Base-by-base conservation (phyloP, 768 basidiomycete genomes). In the Neoboletus magnificus region DNA sequence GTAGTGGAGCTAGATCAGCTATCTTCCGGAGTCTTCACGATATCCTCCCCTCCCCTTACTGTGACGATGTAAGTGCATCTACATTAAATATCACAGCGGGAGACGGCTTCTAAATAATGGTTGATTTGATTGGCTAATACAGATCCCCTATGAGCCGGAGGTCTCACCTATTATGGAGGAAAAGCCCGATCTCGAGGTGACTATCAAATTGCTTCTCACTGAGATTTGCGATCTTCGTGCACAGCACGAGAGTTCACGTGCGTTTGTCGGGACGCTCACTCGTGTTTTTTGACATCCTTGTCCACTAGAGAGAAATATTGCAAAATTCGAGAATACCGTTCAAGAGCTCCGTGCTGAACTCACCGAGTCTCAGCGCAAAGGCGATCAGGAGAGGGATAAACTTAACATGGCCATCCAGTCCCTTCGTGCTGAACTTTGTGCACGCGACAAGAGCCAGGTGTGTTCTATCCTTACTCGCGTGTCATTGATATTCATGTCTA, bases 251-350 rank as follows among this genome's bases (percentile, higher is more conserved):
- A 39, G 23, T 11, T 51, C 59, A 13, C 27, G 59, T 61, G 11
- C 36, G 59, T 61, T 43, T 15, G 5, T 29, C 4, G 2, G 2
- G 6, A 30, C 1, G 9, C 23, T 27, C 7, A 1, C 13, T 9
- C 4, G 7, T 2, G 1, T 20, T 30, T 36, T 30, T 44, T 60
- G 22, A 50, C 23, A 5, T 20, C 20, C 23, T 4, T 30, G n/a
- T 37, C 16, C 25, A 39, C 23, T 6, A 61, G 59, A 48, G 40
- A 51, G 27, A 22, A 61, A 33, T 29, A 40, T 61, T 9, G 18
- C 12, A 2, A 23, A 30, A 10, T 53, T 60, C 5, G 53, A 50
- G 12, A 27, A 56, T 13, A 48, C 27, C 11, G 18, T 61, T 3
- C 40, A 55, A 30, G 49, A 39, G 4, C 59, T 51, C 16, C 59